A percentile compares a stretch with the other conserved stretches of the same genome.
Evolutionary conservation across 805 yeast genomes (phyloP).

Genomic region (Candida sphagnicola): DNA sequence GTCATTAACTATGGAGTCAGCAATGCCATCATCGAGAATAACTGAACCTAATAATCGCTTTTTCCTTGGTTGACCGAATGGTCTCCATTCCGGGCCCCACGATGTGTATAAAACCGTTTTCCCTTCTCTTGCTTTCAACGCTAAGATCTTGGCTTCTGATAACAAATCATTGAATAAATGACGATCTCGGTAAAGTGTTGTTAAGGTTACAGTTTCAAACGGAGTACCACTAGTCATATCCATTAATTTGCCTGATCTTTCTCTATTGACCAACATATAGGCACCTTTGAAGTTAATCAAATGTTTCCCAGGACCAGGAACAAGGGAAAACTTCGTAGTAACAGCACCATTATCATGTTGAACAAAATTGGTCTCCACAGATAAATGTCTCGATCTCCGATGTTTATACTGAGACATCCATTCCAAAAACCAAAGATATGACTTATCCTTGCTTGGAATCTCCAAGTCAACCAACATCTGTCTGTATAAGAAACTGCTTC

Average conservation of each 20-base stretch:
- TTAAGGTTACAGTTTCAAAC: slow-evolving; percentile 91
- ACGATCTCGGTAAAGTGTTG: slow-evolving; percentile 83
- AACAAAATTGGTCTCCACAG: slow-evolving; percentile 81
- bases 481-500: slow-evolving; percentile 68
- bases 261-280: slow-evolving; percentile 82
- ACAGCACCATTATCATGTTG: slow-evolving; percentile 94
- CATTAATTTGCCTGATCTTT: slow-evolving; percentile 82
- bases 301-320: slow-evolving; percentile 97
- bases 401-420: slow-evolving; percentile 90
- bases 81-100: slow-evolving; percentile 99
- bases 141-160: slow-evolving; percentile 79
- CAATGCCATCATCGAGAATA: slow-evolving; percentile 72
- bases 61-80: slow-evolving; percentile 91
- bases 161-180: slow-evolving; percentile 64
- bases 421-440: slow-evolving; percentile 90
- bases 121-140: slow-evolving; percentile 80
- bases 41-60: slow-evolving; percentile 85
- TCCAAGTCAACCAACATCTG: slow-evolving; percentile 88
- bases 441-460: slow-evolving; percentile 88
- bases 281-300: slow-evolving; percentile 82
- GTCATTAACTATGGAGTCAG: slow-evolving; percentile 62
- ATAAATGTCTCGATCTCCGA: slow-evolving; percentile 74
- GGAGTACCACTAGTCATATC: slow-evolving; percentile 92
- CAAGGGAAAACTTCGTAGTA: slow-evolving; percentile 80
- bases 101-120: slow-evolving; percentile 91